Percentiles rank a stretch among this genome's conserved stretches.
These are phyloP conservation scores for Exobasidium rhododendri DNA, from an alignment of 1,284 basidiomycete species.

Conservation along the genomic window DNA sequence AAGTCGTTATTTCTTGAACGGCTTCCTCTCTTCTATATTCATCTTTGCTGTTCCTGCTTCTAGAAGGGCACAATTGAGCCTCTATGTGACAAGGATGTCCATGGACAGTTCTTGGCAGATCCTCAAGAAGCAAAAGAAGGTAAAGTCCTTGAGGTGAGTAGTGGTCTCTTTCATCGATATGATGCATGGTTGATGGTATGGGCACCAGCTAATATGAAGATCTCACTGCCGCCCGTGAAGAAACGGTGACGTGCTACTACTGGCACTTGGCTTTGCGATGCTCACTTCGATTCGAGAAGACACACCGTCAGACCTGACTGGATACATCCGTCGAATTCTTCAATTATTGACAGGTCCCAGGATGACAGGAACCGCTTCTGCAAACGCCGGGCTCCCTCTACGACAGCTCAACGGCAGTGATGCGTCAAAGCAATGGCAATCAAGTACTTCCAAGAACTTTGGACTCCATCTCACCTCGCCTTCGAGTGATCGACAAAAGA, in stretches of 20 bases:
- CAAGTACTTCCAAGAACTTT: background rate
- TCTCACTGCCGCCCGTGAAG: no score
- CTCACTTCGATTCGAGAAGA: conserved; percentile 33
- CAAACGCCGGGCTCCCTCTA: conserved; percentile 8
- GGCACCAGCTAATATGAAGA: conserved; percentile 13
- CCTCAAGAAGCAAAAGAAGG: conserved; percentile 23
- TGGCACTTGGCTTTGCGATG: conserved; percentile 29
- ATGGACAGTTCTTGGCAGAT: conserved; percentile 22
- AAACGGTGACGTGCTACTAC: conserved; percentile 29
- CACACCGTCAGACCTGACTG: conserved; percentile 22
- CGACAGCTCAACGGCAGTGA: no score
- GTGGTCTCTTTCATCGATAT: no score
- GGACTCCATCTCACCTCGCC: background rate
- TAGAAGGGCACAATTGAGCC: conserved; percentile 29
- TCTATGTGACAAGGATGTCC: conserved; percentile 20
- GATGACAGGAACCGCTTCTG: background rate
- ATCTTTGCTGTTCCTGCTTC: conserved; percentile 34
- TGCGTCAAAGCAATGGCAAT: background rate
- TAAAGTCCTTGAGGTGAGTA: conserved; percentile 10
- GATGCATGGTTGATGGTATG: conserved; percentile 6
- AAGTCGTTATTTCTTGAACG: conserved; percentile 38
- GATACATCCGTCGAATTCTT: conserved; percentile 12
- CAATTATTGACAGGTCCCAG: conserved; percentile 11
- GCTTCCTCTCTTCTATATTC: conserved; percentile 37
- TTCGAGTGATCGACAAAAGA: background rate